phyloP scores from a whole-genome alignment of 108 stramenopile genomes.

The Halocafeteria seosinensis region DNA sequence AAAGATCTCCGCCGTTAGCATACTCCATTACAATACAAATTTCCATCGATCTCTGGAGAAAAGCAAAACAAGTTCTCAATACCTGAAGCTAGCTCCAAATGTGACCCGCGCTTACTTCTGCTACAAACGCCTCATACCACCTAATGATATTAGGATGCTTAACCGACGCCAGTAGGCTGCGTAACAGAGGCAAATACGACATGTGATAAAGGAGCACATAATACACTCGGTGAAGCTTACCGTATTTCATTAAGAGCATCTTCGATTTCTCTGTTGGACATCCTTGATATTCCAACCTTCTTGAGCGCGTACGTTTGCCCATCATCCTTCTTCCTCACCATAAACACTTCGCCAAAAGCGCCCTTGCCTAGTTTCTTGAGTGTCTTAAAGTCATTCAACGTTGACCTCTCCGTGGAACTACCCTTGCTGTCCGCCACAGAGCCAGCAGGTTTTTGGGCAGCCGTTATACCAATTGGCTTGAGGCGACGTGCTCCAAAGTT shows the following conservation, averaged over 20 bases:
- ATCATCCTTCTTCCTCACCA: neutral
- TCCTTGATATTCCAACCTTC: neutral
- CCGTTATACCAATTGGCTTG: too few species aligned
- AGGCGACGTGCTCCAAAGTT: too few species aligned
- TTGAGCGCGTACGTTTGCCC: conserved; percentile 8
- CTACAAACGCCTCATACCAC: conserved; percentile 25
- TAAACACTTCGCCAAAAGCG: conserved; percentile 13
- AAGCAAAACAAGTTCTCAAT: too few species aligned
- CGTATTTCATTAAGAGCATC: neutral
- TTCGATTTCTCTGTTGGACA: neutral
- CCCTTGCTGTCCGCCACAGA: too few species aligned
- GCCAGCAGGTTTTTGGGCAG: too few species aligned
- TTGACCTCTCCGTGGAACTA: too few species aligned
- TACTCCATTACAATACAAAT: conserved; percentile 40
- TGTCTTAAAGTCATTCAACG: too few species aligned
- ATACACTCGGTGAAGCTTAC: neutral
- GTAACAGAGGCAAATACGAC: too few species aligned
- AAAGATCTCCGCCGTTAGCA: conserved; percentile 27
- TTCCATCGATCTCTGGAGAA: too few species aligned
- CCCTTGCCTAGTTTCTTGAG: conserved; percentile 17
- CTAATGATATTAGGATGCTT: conserved; percentile 39
- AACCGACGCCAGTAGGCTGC: conserved; percentile 1
- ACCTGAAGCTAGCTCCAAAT: too few species aligned
- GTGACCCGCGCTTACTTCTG: too few species aligned
- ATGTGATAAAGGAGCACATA: too few species aligned